These are phyloP conservation scores for Volvariella volvacea DNA, from an alignment of 1,284 basidiomycete genomes.

Conservation along the genomic window DNA sequence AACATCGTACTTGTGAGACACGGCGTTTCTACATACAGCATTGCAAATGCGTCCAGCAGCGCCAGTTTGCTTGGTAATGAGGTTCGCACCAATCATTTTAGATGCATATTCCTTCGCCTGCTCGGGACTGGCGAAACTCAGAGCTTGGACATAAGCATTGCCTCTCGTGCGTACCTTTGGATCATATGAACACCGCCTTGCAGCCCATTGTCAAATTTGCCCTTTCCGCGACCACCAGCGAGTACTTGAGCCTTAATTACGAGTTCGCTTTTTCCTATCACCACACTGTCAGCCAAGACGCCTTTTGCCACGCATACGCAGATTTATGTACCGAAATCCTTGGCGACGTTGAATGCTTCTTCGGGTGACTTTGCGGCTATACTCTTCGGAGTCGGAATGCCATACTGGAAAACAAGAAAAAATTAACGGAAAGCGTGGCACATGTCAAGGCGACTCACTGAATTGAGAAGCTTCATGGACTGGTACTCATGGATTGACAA, in stretches of 20 bases:
- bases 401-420: conserved; percentile 59
- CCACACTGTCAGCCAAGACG: neutral
- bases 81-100: conserved; percentile 93
- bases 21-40: conserved; percentile 51
- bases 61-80: conserved; percentile 99
- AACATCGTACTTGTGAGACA: conserved; percentile 5
- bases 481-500: conserved; percentile 99
- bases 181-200: conserved; percentile 98
- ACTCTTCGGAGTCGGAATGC: conserved; percentile 93
- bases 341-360: conserved; percentile 87
- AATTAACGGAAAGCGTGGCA: conserved; percentile 3
- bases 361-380: conserved; percentile 82
- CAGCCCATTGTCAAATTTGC: conserved; percentile 93
- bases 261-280: conserved; percentile 58
- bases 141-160: conserved; percentile 1
- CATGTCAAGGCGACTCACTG: conserved; percentile 42
- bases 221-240: conserved; percentile 98
- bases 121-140: conserved; percentile 54
- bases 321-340: conserved; percentile 69
- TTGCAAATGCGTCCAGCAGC: conserved; percentile 91
- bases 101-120: conserved; percentile 84
- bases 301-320: neutral
- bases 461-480: conserved; percentile 91
- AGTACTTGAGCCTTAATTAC: conserved; percentile 99
- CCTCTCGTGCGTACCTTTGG: conserved; percentile 57